These are phyloP conservation scores for Paraphoma sp. DNA, from an alignment of 2,329 filamentous ascomycete genomes.

Conservation along the genomic window DNA sequence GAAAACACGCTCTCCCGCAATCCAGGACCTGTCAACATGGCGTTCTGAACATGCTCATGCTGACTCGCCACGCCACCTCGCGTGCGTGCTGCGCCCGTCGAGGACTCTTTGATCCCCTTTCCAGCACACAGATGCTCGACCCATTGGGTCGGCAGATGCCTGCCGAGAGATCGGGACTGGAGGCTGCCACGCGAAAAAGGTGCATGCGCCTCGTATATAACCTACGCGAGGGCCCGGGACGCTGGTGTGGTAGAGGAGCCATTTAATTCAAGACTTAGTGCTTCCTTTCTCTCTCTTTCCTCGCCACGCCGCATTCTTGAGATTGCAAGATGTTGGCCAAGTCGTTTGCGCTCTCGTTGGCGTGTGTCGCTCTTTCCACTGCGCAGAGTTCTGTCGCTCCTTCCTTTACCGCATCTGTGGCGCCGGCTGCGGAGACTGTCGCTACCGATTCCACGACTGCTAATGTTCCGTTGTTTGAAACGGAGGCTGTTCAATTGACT, in stretches of 20 bases:
- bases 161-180: no score
- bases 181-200: no score
- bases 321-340: slow-evolving; percentile 21
- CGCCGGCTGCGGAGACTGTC: slow-evolving; percentile 35
- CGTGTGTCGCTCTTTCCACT: slow-evolving; percentile 17
- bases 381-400: slow-evolving; percentile 21
- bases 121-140: no score
- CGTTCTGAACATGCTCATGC: slow-evolving; percentile 2
- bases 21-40: not conserved
- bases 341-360: slow-evolving; percentile 16
- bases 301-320: no score
- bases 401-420: slow-evolving; percentile 22
- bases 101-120: no score
- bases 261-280: no score
- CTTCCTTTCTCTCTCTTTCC: no score
- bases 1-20: not conserved
- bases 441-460: slow-evolving; percentile 23
- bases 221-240: no score
- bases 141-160: no score
- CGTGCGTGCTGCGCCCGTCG: not conserved
- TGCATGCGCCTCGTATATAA: no score
- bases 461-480: slow-evolving; percentile 26
- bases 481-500: slow-evolving; percentile 32
- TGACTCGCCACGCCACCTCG: slow-evolving; percentile 1
- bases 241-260: no score